Evolutionary conservation across 306 rosid species (phyloP).

Genomic region (Dalbergia cochinchinensis): DNA sequence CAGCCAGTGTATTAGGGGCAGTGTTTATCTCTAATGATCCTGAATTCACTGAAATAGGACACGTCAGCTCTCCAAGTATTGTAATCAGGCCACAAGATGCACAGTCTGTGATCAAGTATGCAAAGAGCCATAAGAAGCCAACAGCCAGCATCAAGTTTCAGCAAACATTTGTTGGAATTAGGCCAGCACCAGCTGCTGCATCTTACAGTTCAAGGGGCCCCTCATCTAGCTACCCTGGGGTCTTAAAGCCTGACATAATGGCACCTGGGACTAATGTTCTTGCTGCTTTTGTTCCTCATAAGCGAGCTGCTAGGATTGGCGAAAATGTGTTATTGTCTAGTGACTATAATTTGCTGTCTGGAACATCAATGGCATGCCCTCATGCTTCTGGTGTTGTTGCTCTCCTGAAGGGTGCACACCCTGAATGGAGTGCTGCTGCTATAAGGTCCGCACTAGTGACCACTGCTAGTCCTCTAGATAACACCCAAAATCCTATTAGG

Average conservation of each 20-base stretch:
- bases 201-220: constrained; percentile 57
- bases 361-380: constrained; percentile 53
- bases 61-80: constrained; percentile 34
- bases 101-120: constrained; percentile 36
- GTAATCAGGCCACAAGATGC: constrained; percentile 41
- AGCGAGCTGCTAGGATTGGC: constrained; percentile 2
- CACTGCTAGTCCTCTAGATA: constrained; percentile 47
- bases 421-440: constrained; percentile 50
- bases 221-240: constrained; percentile 36
- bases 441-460: constrained; percentile 47
- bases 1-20: constrained; percentile 41
- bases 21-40: constrained; percentile 42
- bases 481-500: constrained; percentile 46
- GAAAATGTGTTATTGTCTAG: constrained; percentile 38
- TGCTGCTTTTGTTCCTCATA: constrained; percentile 42
- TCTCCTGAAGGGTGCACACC: constrained; percentile 44
- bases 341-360: constrained; percentile 41
- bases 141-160: constrained; percentile 47
- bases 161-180: constrained; percentile 46
- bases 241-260: constrained; percentile 56
- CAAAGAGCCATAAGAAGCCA: constrained; percentile 9
- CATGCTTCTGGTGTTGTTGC: constrained; percentile 49
- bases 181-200: constrained; percentile 55
- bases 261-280: constrained; percentile 45
- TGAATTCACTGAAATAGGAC: background rate